A percentile compares a stretch with the other conserved stretches of the same genome.
These are phyloP conservation scores for Cladosporium sp. DNA, from an alignment of 2,329 filamentous ascomycete species.

Conservation along the genomic window DNA sequence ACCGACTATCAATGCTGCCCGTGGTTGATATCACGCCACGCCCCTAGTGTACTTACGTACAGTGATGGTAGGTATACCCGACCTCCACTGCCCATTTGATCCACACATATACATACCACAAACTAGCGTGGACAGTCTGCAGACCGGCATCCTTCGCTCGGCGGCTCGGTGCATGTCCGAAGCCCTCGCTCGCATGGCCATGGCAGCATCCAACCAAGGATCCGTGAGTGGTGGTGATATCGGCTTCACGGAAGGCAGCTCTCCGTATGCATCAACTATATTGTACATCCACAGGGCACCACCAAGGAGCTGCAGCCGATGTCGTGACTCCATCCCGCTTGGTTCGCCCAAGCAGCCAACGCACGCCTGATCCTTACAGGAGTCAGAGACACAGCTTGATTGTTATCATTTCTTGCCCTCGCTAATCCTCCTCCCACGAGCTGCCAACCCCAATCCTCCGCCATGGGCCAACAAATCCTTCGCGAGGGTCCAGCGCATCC, in stretches of 20 bases:
- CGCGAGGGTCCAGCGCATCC: neutral
- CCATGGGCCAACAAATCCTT: neutral
- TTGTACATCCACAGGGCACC: neutral
- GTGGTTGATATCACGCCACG: neutral
- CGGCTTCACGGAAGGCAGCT: neutral
- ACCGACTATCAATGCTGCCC: neutral
- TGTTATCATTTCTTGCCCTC: neutral
- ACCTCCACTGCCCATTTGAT: neutral
- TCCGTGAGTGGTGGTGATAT: neutral
- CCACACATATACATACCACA: neutral
- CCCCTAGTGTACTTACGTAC: neutral
- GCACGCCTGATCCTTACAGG: neutral
- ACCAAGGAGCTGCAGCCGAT: neutral
- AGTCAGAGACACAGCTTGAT: too few relatives aligned
- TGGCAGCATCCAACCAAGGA: neutral
- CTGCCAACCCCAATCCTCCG: neutral
- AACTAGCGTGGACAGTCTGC: neutral
- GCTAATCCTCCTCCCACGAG: neutral
- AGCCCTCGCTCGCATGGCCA: neutral
- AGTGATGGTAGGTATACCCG: neutral
- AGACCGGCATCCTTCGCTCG: constrained; percentile 2
- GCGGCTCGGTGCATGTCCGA: neutral
- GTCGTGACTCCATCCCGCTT: neutral
- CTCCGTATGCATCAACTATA: neutral
- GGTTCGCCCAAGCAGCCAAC: neutral